A percentile compares a stretch with the other conserved stretches of the same genome.
phyloP scores from a whole-genome alignment of 257 asterid genomes.

The Nicotiana paniculata region DNA sequence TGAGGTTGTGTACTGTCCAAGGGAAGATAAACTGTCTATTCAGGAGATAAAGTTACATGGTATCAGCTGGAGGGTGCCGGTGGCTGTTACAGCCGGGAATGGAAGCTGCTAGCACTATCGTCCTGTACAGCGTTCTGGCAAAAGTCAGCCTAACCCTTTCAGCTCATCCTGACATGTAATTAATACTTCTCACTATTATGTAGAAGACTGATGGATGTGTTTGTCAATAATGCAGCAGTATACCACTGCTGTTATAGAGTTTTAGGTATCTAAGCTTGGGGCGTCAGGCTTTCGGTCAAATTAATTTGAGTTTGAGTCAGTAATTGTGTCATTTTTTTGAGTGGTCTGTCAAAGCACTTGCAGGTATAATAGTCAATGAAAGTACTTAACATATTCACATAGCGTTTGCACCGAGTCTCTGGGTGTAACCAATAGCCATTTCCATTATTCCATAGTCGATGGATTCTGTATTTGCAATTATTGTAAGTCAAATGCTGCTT shows the following conservation, averaged over 20 bases:
- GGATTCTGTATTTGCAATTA: neutral
- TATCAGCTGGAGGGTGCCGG: constrained; percentile 23
- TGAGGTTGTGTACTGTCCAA: constrained; percentile 19
- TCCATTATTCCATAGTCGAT: neutral
- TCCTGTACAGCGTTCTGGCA: constrained; percentile 24
- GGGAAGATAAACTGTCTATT: neutral
- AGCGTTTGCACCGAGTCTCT: neutral
- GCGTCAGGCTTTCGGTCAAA: neutral
- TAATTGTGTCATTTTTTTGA: neutral
- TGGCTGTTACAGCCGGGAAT: constrained; percentile 4
- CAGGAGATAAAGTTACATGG: constrained; percentile 25
- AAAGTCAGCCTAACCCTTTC: constrained; percentile 27
- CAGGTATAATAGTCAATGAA: neutral
- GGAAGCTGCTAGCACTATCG: constrained; percentile 25
- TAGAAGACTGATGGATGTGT: neutral
- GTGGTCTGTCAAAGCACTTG: neutral
- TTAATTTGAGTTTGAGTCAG: neutral
- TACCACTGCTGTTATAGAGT: neutral
- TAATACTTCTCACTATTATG: neutral
- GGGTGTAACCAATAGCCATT: neutral
- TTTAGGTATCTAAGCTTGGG: neutral
- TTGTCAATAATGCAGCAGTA: neutral
- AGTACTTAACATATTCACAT: neutral
- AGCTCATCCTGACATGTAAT: constrained; percentile 41
- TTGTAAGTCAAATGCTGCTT: neutral